phyloP scores from a whole-genome alignment of 768 basidiomycete genomes.

The Mycena metata region DNA sequence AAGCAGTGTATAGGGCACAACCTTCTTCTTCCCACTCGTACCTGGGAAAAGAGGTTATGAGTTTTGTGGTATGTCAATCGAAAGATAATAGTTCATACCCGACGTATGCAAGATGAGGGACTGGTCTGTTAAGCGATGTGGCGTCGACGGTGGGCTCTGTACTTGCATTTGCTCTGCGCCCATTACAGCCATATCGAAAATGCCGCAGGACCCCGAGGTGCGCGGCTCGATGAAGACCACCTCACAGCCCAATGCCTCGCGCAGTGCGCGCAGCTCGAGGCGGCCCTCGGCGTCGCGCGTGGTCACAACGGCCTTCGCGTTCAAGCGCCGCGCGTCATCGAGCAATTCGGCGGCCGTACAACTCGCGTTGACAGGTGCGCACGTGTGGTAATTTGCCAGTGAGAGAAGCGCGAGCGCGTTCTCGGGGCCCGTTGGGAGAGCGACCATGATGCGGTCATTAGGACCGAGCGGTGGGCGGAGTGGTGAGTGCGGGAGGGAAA shows the following conservation, averaged over 20 bases:
- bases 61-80: too few species aligned
- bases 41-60: too few species aligned
- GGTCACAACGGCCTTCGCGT: conserved; percentile 56
- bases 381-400: conserved; percentile 58
- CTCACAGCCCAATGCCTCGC: conserved; percentile 54
- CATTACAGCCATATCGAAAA: conserved; percentile 56
- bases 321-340: conserved; percentile 57
- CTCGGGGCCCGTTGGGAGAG: conserved; percentile 60
- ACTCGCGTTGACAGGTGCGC: conserved; percentile 61
- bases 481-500: conserved; percentile 55
- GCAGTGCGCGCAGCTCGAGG: conserved; percentile 51
- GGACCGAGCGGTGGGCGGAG: conserved; percentile 45
- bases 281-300: conserved; percentile 56
- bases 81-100: too few species aligned
- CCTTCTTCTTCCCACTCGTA: conserved; percentile 68
- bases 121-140: conserved; percentile 57
- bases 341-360: conserved; percentile 59
- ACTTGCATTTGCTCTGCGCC: conserved; percentile 33
- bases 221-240: conserved; percentile 54
- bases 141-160: conserved; percentile 43
- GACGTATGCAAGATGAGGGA: conserved; percentile 67
- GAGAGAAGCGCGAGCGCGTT: conserved; percentile 61
- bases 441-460: conserved; percentile 62
- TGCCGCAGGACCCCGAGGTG: conserved; percentile 50
- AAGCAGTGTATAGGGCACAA: conserved; percentile 61